Evolutionary conservation across 2,329 filamentous ascomycete species (phyloP).

Genomic region (Arthroderma sp.): DNA sequence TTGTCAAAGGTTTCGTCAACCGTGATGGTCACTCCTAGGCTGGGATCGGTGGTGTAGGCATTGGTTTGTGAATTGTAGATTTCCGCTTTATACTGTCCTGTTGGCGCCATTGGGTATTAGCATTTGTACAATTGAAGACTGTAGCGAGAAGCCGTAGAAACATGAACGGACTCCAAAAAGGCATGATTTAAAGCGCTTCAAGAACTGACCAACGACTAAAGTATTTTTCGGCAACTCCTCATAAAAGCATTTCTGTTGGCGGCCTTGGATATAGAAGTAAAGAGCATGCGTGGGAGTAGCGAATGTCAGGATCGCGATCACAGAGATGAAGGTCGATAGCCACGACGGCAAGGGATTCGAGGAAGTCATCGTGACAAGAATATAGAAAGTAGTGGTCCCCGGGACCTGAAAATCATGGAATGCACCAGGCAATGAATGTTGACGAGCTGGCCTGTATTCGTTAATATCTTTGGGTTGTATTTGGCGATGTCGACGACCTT

Average conservation of each 20-base stretch:
- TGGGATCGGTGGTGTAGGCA: slow-evolving; percentile 58
- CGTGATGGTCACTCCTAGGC: slow-evolving; percentile 74
- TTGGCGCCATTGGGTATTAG: neutral
- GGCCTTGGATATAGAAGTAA: slow-evolving; percentile 90
- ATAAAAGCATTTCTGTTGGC: slow-evolving; percentile 85
- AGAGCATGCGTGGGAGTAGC: slow-evolving; percentile 61
- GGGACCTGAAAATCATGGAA: too few relatives aligned
- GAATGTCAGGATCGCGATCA: slow-evolving; percentile 51
- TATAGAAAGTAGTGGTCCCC: too few relatives aligned
- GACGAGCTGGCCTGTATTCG: too few relatives aligned
- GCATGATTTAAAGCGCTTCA: neutral
- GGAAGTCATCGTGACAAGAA: slow-evolving; percentile 20
- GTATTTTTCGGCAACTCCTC: slow-evolving; percentile 97
- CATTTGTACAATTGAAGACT: too few relatives aligned
- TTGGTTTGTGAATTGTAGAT: slow-evolving; percentile 62
- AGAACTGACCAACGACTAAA: slow-evolving; percentile 59
- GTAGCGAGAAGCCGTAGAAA: neutral
- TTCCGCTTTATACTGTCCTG: slow-evolving; percentile 73
- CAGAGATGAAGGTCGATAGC: slow-evolving; percentile 38
- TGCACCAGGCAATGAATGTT: too few relatives aligned
- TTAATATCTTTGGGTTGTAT: too few relatives aligned
- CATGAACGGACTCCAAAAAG: neutral
- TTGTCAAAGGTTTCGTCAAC: slow-evolving; percentile 96
- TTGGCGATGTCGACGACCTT: too few relatives aligned
- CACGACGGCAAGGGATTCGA: slow-evolving; percentile 25